Percentiles rank a stretch among this genome's conserved stretches.
Conservation (phyloP, 164 flowering plant species). For the Sedum album region DNA sequence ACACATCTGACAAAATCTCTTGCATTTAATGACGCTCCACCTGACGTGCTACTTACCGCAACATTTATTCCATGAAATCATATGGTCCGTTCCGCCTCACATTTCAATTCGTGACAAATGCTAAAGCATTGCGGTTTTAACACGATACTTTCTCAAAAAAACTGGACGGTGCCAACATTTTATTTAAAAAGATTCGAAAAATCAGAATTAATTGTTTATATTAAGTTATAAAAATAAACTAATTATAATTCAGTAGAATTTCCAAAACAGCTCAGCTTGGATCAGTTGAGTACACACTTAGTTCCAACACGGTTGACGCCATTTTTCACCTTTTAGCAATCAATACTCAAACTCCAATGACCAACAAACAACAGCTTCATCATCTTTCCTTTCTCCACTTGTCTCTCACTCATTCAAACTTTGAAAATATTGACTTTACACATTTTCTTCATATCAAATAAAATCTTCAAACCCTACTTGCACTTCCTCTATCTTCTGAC, state of each 20-base stretch:
- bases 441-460: background rate
- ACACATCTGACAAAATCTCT: background rate
- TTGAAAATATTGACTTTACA: background rate
- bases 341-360: background rate
- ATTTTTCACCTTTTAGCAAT: background rate
- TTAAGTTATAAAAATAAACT: too few relatives aligned
- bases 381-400: background rate
- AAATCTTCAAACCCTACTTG: background rate
- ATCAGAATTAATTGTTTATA: too few relatives aligned
- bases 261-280: too few relatives aligned
- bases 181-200: too few relatives aligned
- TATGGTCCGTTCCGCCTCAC: background rate
- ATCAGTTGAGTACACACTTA: background rate
- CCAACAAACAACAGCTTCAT: too few relatives aligned
- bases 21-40: background rate
- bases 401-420: background rate
- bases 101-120: too few relatives aligned
- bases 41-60: background rate
- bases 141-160: too few relatives aligned
- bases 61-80: background rate
- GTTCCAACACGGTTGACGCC: background rate
- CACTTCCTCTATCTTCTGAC: background rate
- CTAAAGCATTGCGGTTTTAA: too few relatives aligned
- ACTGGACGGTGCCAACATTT: too few relatives aligned
- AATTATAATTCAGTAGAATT: too few relatives aligned